Evolutionary conservation across 306 rosid species (phyloP).

Genomic region (Mucuna pruriens): DNA sequence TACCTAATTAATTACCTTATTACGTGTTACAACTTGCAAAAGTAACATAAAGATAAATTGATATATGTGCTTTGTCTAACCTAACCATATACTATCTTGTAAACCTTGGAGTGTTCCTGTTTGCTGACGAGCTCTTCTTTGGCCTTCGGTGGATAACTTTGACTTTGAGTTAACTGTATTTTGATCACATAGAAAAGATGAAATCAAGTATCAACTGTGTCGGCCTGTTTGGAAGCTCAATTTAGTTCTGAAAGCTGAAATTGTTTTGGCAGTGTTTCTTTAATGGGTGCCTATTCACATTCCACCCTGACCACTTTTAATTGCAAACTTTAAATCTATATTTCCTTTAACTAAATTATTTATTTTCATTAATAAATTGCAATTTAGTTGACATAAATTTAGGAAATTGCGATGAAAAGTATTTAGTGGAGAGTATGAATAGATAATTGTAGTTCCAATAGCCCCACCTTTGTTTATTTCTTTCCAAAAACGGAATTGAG

Average conservation of each 20-base stretch:
- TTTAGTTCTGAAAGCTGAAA: not conserved
- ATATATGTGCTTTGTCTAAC: conserved; percentile 4
- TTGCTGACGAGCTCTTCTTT: not conserved
- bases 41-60: not conserved
- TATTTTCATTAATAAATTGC: not conserved
- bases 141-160: not conserved
- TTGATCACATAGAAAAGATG: not conserved
- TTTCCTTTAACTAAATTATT: not conserved
- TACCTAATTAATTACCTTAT: not conserved
- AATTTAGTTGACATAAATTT: conserved; percentile 3
- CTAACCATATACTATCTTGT: not conserved
- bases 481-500: not conserved
- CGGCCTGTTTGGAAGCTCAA: conserved; percentile 4
- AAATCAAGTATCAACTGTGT: not conserved
- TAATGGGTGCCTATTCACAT: not conserved
- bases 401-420: not conserved
- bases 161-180: not conserved
- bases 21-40: not conserved
- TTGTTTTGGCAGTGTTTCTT: not conserved
- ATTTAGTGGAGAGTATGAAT: not conserved
- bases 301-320: not conserved
- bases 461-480: not conserved
- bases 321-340: not conserved
- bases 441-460: not conserved
- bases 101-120: not conserved